Evolutionary conservation across 257 asterid species (phyloP), one percentile per base, ranked within the genome.

Genomic region (Nicotiana sylvestris): DNA sequence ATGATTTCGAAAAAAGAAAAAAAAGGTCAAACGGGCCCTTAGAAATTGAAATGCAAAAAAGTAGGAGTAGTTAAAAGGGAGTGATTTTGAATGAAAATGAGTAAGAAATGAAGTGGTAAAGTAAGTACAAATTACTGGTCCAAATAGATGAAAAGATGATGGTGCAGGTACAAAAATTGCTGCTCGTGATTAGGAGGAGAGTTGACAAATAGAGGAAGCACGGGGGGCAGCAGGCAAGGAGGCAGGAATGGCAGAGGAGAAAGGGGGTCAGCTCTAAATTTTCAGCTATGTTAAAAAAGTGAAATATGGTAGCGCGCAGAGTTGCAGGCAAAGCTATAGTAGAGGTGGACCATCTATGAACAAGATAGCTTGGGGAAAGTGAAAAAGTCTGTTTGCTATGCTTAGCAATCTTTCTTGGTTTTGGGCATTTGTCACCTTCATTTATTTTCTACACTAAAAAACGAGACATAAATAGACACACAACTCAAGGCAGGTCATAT

Each of bases 351-450:
- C 90, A 82, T 84, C 33, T 17, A 56, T 37, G 80, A 74, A 70
- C 83, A 55, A 81, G 53, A 4, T 46, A 70, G 79, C 8, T 74
- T 74, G 27, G 64, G 51, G 25, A 35, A 21, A 81, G 46, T 53
- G 89, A 89, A 81, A 72, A 46, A 21, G 90, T 88, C 89, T 84
- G 76, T 89, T 84, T 76, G 78, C 88, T 83, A 78, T 81, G 79
- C 76, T 70, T 62, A 82, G 84, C 82, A 66, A 64, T 67, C 86
- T 84, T 87, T 87, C 60, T 81, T 66, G 66, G 82, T 62, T 39
- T 64, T 68, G 82, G 77, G 68, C 77, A 65, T 27, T 74, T 25
- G 58, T 85, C 78, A 64, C 43, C 83, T 83, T 85, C 82, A 82
- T 87, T 82, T 69, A 81, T 83, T 85, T 43, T 81, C 82, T 81